Base-by-base conservation (phyloP, 2,329 filamentous ascomycete species). In the Fusarium guadeloupense region DNA sequence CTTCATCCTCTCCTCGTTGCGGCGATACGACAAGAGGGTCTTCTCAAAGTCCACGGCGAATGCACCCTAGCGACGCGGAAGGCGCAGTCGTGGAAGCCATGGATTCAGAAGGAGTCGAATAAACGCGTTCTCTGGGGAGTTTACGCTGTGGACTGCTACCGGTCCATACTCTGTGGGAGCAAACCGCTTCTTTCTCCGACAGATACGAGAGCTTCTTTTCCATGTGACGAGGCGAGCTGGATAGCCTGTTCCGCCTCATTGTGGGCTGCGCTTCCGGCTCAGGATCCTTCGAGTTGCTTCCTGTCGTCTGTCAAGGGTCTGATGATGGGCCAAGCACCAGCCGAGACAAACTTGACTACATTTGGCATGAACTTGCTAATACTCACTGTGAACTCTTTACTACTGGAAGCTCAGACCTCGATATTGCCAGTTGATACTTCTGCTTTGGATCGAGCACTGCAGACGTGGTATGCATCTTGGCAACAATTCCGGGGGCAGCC, bases 181-280 rank as follows among this genome's bases (percentile, higher is more conserved):
- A 45, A 45, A 34, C 28, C 42, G 13, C 28, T 45, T 9, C 28
- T 45, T 28, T 45, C 19, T n/a, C 42, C 42, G n/a, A 45, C 42
- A 34, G 42, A 45, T 30, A 45, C 42, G 9, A 34, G 42, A n/a
- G 42, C 28, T 10, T 34, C 28, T 23, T 34, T 45, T 21, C 42
- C 42, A 10, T 45, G 42, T 20, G 28, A 45, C 4, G 17, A 45
- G 23, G 28, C 26, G 19, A 45, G 17, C n/a, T 45, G 42, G 42
- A 13, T 19, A 3, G 42, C 28, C 16, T 45, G 42, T 14, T 44
- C 19, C 7, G 42, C 42, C 1, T 45, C 42, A 20, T 21, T 34
- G 13, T 45, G 28, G 42, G 42, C 42, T 25, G 19, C 19, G 16
- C 30, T 45, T 34, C 42, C 42, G 4, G 42, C 42, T 4, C 42